These are phyloP conservation scores for Trichoderma sp. DNA, from an alignment of 2,329 filamentous ascomycete species.

Conservation along the genomic window DNA sequence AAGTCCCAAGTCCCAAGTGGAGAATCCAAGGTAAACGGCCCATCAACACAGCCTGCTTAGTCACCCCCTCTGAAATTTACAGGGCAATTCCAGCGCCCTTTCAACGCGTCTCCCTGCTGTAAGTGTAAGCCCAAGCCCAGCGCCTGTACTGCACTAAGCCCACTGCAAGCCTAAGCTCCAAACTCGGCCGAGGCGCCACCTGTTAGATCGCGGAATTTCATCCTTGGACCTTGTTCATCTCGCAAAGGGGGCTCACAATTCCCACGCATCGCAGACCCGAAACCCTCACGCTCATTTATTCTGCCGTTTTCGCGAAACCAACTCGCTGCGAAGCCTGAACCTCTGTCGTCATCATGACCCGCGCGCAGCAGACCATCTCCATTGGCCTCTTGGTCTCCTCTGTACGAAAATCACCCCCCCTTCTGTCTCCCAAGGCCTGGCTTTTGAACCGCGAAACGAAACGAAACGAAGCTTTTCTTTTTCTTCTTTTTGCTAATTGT, in stretches of 20 bases:
- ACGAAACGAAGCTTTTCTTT: background rate
- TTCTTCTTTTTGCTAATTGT: background rate
- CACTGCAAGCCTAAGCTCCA: background rate
- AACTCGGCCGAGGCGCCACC: constrained; percentile 8
- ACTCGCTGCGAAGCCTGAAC: too few species aligned
- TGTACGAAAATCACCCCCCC: constrained; percentile 50
- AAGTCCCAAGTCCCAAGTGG: too few species aligned
- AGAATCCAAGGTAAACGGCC: background rate
- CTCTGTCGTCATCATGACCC: constrained; percentile 67
- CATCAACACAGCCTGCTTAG: constrained; percentile 2
- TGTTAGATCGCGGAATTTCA: background rate
- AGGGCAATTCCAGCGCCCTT: background rate
- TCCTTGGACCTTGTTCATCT: background rate
- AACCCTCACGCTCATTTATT: background rate
- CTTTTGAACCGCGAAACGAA: background rate
- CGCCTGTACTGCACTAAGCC: background rate
- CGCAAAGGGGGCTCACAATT: background rate
- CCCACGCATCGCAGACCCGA: background rate
- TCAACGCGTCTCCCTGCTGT: constrained; percentile 12
- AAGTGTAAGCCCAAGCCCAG: background rate
- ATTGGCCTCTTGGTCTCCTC: constrained; percentile 83
- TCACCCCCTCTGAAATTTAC: constrained; percentile 5
- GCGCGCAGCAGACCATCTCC: constrained; percentile 88
- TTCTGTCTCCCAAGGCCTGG: background rate
- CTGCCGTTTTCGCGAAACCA: background rate